Conservation (phyloP, 768 basidiomycete species). For the Boletus sp. region DNA sequence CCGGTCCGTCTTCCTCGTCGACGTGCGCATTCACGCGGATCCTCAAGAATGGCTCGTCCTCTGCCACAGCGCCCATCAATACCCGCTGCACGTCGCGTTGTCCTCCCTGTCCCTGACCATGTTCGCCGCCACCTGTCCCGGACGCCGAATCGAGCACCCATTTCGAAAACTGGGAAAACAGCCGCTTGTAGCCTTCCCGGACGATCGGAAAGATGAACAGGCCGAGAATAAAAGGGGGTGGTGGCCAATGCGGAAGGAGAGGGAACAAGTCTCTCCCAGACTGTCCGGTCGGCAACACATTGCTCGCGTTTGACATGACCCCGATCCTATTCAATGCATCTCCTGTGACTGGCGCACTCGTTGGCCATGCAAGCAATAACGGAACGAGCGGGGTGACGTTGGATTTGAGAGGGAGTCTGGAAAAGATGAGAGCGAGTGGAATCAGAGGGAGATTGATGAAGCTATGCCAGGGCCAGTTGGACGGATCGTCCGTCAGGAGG, state of each 20-base stretch:
- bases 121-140: constrained; percentile 6
- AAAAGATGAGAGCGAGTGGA: constrained; percentile 63
- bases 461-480: constrained; percentile 74
- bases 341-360: constrained; percentile 25
- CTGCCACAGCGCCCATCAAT: constrained; percentile 22
- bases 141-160: constrained; percentile 42
- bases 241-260: constrained; percentile 49
- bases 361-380: constrained; percentile 29
- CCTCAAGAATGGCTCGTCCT: constrained; percentile 32
- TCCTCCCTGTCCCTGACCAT: constrained; percentile 13
- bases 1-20: constrained; percentile 25
- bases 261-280: constrained; percentile 23
- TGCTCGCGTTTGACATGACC: not conserved
- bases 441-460: constrained; percentile 73
- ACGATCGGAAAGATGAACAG: constrained; percentile 51
- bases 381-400: constrained; percentile 25
- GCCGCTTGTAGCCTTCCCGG: constrained; percentile 42
- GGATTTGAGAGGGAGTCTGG: constrained; percentile 47
- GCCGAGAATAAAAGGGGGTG: constrained; percentile 57
- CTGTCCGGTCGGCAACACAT: not conserved
- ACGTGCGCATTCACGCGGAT: constrained; percentile 35
- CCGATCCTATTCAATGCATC: constrained; percentile 1
- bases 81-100: constrained; percentile 21
- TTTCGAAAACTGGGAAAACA: constrained; percentile 40
- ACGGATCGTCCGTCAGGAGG: constrained; percentile 65